phyloP scores from a whole-genome alignment of 805 yeast genomes.

The Saturnispora saitoi region DNA sequence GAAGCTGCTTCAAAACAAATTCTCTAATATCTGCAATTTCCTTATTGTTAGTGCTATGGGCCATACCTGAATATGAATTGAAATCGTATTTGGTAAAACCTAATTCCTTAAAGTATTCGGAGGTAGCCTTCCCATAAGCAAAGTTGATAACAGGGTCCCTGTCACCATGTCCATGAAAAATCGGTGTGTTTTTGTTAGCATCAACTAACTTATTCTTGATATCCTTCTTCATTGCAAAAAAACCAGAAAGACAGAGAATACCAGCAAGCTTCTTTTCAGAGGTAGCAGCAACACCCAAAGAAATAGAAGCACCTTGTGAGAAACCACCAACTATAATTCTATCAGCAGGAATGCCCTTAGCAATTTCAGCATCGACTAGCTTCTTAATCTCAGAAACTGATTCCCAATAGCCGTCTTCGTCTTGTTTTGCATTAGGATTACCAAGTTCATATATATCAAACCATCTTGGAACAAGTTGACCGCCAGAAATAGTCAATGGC shows the following conservation, averaged over 20 bases:
- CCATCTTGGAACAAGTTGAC: constrained; percentile 74
- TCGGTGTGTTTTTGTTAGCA: constrained; percentile 57
- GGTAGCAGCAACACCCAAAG: constrained; percentile 52
- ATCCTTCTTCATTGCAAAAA: constrained; percentile 36
- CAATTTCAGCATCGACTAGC: constrained; percentile 45
- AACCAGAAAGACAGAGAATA: constrained; percentile 69
- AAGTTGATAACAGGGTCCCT: constrained; percentile 56
- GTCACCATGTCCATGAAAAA: constrained; percentile 86
- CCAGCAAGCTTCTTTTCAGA: constrained; percentile 67
- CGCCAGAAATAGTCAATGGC: constrained; percentile 63
- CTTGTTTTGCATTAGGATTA: constrained; percentile 38
- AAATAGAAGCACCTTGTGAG: constrained; percentile 85
- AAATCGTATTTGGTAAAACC: constrained; percentile 43
- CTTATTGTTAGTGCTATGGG: constrained; percentile 58
- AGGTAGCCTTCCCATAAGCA: constrained; percentile 32
- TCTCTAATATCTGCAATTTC: constrained; percentile 51
- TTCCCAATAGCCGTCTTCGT: constrained; percentile 44
- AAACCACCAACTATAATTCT: constrained; percentile 90
- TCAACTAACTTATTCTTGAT: constrained; percentile 21
- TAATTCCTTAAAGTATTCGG: constrained; percentile 35
- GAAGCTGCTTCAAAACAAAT: constrained; percentile 28
- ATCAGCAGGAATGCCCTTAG: constrained; percentile 46
- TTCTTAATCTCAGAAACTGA: constrained; percentile 38
- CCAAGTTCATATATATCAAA: constrained; percentile 63
- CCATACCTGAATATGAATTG: constrained; percentile 52